phyloP scores from a whole-genome alignment of 805 yeast species.

The Schizosaccharomyces osmophilus region DNA sequence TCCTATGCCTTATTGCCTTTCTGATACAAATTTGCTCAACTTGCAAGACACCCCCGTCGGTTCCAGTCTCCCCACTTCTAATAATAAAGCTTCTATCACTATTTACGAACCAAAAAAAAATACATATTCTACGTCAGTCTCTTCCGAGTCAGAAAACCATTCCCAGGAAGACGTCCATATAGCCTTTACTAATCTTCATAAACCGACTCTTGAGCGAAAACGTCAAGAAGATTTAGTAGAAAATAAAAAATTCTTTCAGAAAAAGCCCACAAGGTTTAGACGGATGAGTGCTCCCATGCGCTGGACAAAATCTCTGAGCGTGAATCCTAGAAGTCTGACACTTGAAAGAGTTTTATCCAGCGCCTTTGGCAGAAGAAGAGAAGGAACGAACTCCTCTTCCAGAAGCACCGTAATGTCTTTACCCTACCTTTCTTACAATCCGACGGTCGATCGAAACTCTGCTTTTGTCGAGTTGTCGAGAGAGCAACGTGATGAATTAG shows the following conservation, averaged over 20 bases:
- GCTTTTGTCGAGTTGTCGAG: conserved; percentile 62
- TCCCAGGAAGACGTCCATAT: not conserved
- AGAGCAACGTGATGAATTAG: conserved; percentile 75
- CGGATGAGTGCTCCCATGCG: not conserved
- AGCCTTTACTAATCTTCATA: not conserved
- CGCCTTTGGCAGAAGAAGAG: conserved; percentile 5
- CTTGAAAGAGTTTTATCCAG: conserved; percentile 5
- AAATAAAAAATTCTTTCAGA: conserved; percentile 23
- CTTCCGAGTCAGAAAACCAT: not conserved
- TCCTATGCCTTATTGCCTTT: not conserved
- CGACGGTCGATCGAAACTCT: conserved; percentile 82
- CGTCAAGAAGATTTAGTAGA: conserved; percentile 3
- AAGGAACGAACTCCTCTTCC: conserved; percentile 5
- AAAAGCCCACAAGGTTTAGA: conserved; percentile 14
- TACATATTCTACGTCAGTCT: not conserved
- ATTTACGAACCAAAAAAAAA: not conserved
- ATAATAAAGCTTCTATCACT: not conserved
- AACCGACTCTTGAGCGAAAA: not conserved
- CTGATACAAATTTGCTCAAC: not conserved
- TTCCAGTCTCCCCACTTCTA: too few relatives aligned
- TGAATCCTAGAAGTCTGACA: conserved; percentile 2
- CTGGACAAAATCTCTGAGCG: not conserved
- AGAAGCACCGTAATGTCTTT: conserved; percentile 20
- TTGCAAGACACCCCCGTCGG: not conserved
- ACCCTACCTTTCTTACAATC: conserved; percentile 66